phyloP scores from a whole-genome alignment of 2,329 filamentous ascomycete species.

The Epicoccum nigrum region DNA sequence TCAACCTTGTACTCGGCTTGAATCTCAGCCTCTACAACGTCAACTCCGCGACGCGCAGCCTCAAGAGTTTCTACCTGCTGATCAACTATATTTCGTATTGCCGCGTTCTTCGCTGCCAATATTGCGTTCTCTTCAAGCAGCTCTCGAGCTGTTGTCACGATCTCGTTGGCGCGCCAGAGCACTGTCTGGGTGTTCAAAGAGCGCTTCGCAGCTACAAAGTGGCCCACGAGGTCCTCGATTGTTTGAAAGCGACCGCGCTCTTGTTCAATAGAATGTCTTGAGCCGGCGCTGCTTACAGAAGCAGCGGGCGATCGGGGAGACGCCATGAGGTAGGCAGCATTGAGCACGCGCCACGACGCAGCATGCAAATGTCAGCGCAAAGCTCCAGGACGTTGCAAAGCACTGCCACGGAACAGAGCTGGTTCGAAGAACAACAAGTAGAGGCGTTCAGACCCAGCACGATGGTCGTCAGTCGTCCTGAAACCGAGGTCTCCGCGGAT shows the following conservation, averaged over 20 bases:
- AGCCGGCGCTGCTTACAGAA: constrained; percentile 46
- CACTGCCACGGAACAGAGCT: background rate
- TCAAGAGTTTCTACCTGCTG: constrained; percentile 53
- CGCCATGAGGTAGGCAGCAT: constrained; percentile 33
- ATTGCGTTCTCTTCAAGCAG: constrained; percentile 80
- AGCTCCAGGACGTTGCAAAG: background rate
- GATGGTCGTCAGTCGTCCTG: background rate
- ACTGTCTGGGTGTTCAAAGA: constrained; percentile 83
- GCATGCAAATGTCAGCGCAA: background rate
- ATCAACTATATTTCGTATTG: constrained; percentile 50
- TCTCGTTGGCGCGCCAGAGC: constrained; percentile 84
- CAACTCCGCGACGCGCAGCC: constrained; percentile 52
- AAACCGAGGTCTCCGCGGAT: constrained; percentile 3
- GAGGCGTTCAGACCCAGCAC: background rate
- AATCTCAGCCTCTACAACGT: constrained; percentile 50
- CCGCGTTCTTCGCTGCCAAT: constrained; percentile 61
- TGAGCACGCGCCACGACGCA: background rate
- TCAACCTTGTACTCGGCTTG: constrained; percentile 52
- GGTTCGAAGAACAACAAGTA: background rate
- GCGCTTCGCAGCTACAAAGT: constrained; percentile 85
- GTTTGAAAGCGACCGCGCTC: constrained; percentile 47
- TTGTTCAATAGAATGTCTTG: constrained; percentile 29
- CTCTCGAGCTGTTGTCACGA: constrained; percentile 76
- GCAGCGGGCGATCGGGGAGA: constrained; percentile 52
- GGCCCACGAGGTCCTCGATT: constrained; percentile 79